Conservation (phyloP, 1,284 basidiomycete genomes). For the Cryptococcus jaspeensis region DNA sequence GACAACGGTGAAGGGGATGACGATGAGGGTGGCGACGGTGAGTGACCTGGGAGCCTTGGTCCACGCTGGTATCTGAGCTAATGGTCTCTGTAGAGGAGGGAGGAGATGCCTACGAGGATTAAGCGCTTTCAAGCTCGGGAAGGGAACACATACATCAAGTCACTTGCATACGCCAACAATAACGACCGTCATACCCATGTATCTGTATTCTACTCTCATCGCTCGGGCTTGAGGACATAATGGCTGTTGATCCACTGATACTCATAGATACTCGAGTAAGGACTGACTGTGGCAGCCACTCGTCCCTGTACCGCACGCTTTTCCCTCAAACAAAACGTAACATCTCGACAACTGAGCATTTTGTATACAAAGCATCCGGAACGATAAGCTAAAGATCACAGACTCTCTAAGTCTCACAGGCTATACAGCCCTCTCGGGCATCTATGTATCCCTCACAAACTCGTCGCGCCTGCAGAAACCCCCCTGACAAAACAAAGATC, state of each 20-base stretch:
- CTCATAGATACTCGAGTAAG: too few relatives aligned
- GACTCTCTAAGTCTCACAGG: not conserved
- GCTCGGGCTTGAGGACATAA: not conserved
- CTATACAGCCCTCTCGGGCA: not conserved
- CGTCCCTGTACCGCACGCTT: too few relatives aligned
- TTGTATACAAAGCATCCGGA: too few relatives aligned
- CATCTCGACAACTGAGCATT: too few relatives aligned
- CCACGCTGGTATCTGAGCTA: too few relatives aligned
- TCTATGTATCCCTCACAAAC: not conserved
- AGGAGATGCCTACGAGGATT: conserved; percentile 5
- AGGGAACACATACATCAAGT: not conserved
- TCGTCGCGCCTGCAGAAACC: too few relatives aligned
- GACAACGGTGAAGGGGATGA: conserved; percentile 52
- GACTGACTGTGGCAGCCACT: too few relatives aligned
- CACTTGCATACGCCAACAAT: not conserved
- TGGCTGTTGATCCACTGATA: not conserved
- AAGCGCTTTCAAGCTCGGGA: not conserved
- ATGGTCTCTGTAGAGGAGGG: not conserved
- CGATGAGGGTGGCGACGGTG: conserved; percentile 44
- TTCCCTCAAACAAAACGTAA: too few relatives aligned
- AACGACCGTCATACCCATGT: not conserved
- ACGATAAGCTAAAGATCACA: not conserved
- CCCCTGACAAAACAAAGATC: not conserved
- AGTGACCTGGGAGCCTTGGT: conserved; percentile 5
- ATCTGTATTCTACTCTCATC: not conserved